A percentile compares a stretch with the other conserved stretches of the same genome.
Conservation (phyloP, 495 filamentous ascomycete species). For the Penicillium mononematosum region DNA sequence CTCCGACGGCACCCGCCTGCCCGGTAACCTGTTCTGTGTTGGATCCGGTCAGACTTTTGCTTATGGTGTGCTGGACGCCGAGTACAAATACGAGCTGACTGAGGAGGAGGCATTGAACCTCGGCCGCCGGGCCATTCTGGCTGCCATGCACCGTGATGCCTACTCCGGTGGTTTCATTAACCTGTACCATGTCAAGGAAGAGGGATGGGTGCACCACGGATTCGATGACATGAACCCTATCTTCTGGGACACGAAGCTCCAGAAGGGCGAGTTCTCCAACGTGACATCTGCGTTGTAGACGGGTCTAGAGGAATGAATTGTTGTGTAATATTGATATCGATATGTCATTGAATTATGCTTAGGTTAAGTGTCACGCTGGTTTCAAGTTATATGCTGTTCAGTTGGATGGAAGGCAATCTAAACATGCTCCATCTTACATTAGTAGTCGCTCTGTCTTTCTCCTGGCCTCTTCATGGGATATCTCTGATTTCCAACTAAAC, state of each 20-base stretch:
- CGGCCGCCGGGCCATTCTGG: constrained; percentile 85
- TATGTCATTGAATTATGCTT: constrained; percentile 15
- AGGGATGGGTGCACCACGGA: constrained; percentile 97
- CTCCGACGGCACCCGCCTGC: constrained; percentile 88
- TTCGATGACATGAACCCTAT: constrained; percentile 94
- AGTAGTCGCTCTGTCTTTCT: neutral
- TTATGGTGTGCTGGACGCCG: constrained; percentile 93
- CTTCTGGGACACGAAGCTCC: constrained; percentile 98
- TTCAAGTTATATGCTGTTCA: constrained; percentile 1
- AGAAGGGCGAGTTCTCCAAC: constrained; percentile 97
- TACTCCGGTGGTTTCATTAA: constrained; percentile 99
- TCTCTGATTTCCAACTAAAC: neutral
- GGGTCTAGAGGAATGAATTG: constrained; percentile 14
- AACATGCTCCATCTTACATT: neutral
- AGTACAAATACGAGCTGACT: constrained; percentile 85
- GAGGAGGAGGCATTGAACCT: constrained; percentile 87
- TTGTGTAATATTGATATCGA: constrained; percentile 23
- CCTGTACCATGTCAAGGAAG: constrained; percentile 96
- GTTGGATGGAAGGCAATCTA: neutral
- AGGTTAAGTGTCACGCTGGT: constrained; percentile 13
- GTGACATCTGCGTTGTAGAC: constrained; percentile 73
- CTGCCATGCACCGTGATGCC: constrained; percentile 96
- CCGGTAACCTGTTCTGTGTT: constrained; percentile 96
- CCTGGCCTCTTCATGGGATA: neutral
- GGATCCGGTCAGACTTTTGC: constrained; percentile 98